Conservation (phyloP, 345 rosid species). For the Hibiscus mutabilis region DNA sequence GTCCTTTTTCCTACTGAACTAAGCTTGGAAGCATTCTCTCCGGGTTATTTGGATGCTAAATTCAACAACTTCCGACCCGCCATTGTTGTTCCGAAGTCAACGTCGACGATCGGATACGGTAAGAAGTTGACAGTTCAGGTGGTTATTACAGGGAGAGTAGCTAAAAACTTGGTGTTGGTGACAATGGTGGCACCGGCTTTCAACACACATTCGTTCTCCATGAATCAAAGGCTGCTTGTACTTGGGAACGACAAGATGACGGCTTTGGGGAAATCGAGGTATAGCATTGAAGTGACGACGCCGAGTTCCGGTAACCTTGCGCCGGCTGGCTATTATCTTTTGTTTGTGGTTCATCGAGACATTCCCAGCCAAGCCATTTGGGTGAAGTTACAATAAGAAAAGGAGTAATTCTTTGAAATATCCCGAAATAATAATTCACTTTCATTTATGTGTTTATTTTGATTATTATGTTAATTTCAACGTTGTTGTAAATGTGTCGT, state of each 20-base stretch:
- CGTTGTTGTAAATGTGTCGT: not conserved
- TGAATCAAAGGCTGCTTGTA: slow-evolving; percentile 67
- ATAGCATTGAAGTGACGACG: slow-evolving; percentile 33
- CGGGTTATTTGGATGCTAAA: slow-evolving; percentile 42
- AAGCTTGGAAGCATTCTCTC: slow-evolving; percentile 71
- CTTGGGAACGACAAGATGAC: slow-evolving; percentile 36
- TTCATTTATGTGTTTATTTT: not conserved
- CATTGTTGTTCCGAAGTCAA: slow-evolving; percentile 30
- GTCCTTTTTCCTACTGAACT: slow-evolving; percentile 69
- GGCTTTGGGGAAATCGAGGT: slow-evolving; percentile 19
- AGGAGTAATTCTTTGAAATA: not conserved
- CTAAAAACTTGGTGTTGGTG: slow-evolving; percentile 31
- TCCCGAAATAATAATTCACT: not conserved
- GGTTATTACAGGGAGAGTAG: slow-evolving; percentile 16
- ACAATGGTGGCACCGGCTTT: slow-evolving; percentile 70
- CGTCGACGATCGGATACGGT: slow-evolving; percentile 21
- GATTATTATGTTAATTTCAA: not conserved
- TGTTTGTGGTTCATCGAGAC: slow-evolving; percentile 56
- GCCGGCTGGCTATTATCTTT: slow-evolving; percentile 61
- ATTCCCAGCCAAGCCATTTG: slow-evolving; percentile 73
- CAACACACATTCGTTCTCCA: slow-evolving; percentile 41
- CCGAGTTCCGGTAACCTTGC: slow-evolving; percentile 53
- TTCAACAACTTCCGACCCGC: slow-evolving; percentile 35
- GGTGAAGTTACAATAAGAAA: slow-evolving; percentile 30
- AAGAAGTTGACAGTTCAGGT: slow-evolving; percentile 29